Percentiles rank a stretch among this genome's conserved stretches.
Evolutionary conservation across 164 flowering plant genomes (phyloP).

Genomic region (Aristolochia californica): DNA sequence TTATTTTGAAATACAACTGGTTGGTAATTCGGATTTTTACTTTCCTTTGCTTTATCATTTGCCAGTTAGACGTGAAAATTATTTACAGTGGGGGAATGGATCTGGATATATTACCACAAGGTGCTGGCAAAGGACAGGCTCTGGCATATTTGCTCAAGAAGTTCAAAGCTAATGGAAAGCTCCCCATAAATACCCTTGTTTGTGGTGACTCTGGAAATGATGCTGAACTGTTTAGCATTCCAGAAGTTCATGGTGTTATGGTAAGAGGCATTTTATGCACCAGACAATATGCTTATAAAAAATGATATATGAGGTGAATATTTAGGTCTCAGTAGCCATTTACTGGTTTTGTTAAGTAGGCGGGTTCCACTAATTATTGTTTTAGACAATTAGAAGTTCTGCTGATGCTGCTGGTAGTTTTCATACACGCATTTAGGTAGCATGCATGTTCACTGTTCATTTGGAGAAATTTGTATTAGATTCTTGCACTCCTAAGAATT

Average conservation of each 20-base stretch:
- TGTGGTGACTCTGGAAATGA: slow-evolving; percentile 96
- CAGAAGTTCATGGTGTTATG: slow-evolving; percentile 84
- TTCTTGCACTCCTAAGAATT: no score
- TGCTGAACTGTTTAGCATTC: slow-evolving; percentile 77
- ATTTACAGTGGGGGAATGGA: slow-evolving; percentile 80
- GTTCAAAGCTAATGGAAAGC: slow-evolving; percentile 41
- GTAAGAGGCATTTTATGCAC: slow-evolving; percentile 23
- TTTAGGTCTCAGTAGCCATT: no score
- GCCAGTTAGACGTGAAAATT: slow-evolving; percentile 70
- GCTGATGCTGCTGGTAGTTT: no score
- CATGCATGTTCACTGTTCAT: no score
- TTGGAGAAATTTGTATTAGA: no score
- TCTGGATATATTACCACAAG: slow-evolving; percentile 67
- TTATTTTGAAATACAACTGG: no score
- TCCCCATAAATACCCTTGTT: slow-evolving; percentile 56
- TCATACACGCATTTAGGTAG: no score
- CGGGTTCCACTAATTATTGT: no score
- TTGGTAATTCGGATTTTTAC: neutral
- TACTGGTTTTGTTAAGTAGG: no score
- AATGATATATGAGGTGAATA: no score
- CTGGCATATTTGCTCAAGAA: slow-evolving; percentile 70
- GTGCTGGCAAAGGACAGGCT: slow-evolving; percentile 92
- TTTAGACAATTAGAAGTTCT: no score
- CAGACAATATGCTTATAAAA: no score
- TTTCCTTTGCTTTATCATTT: slow-evolving; percentile 4